Evolutionary conservation across 2,329 filamentous ascomycete species (phyloP), one percentile per base, ranked within the genome.

Genomic region (Drechslerella stenobrocha): DNA sequence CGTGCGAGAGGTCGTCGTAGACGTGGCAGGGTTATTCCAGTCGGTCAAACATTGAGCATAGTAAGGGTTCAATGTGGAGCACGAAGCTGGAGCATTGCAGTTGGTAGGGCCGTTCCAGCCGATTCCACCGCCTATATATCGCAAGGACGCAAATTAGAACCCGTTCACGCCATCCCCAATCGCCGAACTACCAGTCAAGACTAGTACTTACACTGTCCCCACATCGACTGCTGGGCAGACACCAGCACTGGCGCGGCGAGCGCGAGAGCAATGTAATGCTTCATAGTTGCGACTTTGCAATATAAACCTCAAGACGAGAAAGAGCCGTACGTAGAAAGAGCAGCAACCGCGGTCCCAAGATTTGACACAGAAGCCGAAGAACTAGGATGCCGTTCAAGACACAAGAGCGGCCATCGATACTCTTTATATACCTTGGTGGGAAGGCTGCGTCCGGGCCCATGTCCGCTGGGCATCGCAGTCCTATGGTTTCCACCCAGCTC

Each of bases 1-100:
- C 8, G 28, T 20, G 3, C 28, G 46, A 7, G 58, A 50, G 6
- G 56, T 28, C 8, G 23, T 15, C 7, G 50, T 44, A 22, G 55
- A 44, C 1, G 63, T 60, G 11, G 60, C 58, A 2, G 23, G 47
- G n/a, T n/a, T n/a, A 13, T 23, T 8, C 32, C 51, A 34, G 44
- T 58, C 13, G 53, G 63, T 48, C 50, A 67, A 47, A 52, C 63
- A 67, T 45, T 67, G 63, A n/a, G 63, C 55, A 22, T 67, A 67
- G 34, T 67, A 67, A 13, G 63, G 63, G 37, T 67, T 67, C 22
- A 67, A 35, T 18, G 55, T 67, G n/a, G 42, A 40, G 55, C 63
- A 67, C 23, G 26, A 42, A 30, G 40, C 34, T 9, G 61, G 23
- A 4, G 23, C 22, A 20, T 11, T 18, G 45, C 63, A 67, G 42